Conservation (phyloP, 1,284 basidiomycete species). For the Trichosporon asahii region DNA sequence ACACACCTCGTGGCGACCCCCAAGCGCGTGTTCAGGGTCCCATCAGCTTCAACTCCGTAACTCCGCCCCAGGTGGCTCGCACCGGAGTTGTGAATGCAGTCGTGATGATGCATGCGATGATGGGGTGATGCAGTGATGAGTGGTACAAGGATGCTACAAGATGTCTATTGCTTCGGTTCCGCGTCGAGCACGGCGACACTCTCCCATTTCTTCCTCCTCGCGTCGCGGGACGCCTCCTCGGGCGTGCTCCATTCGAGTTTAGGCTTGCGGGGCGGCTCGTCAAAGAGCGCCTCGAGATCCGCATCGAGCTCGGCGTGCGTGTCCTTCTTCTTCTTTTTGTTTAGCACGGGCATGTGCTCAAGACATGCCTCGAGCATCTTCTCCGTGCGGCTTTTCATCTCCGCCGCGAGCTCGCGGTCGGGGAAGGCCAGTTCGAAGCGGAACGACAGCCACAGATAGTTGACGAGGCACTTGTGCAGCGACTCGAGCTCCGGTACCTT, state of each 20-base stretch:
- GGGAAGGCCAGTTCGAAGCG: slow-evolving; percentile 73
- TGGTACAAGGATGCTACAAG: neutral
- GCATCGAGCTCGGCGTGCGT: neutral
- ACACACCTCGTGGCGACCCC: slow-evolving; percentile 2
- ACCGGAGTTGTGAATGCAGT: neutral
- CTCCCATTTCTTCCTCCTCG: neutral
- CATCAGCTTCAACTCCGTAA: neutral
- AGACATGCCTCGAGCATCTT: slow-evolving; percentile 60
- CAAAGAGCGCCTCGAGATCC: neutral
- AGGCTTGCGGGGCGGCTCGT: neutral
- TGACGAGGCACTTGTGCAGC: slow-evolving; percentile 73
- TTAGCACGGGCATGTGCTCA: slow-evolving; percentile 42
- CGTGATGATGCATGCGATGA: neutral
- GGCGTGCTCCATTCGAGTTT: neutral
- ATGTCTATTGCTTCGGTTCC: neutral
- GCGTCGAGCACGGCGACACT: neutral
- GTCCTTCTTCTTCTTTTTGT: slow-evolving; percentile 28
- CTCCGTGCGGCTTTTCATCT: slow-evolving; percentile 67
- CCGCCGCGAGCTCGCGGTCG: slow-evolving; percentile 57
- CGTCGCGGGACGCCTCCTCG: neutral
- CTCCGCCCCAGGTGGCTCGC: neutral
- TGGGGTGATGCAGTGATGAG: neutral
- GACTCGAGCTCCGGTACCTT: slow-evolving; percentile 62
- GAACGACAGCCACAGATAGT: slow-evolving; percentile 84
- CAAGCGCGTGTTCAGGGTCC: neutral